Evolutionary conservation across 2,329 filamentous ascomycete species (phyloP).

Genomic region (Diaporthe sp.): DNA sequence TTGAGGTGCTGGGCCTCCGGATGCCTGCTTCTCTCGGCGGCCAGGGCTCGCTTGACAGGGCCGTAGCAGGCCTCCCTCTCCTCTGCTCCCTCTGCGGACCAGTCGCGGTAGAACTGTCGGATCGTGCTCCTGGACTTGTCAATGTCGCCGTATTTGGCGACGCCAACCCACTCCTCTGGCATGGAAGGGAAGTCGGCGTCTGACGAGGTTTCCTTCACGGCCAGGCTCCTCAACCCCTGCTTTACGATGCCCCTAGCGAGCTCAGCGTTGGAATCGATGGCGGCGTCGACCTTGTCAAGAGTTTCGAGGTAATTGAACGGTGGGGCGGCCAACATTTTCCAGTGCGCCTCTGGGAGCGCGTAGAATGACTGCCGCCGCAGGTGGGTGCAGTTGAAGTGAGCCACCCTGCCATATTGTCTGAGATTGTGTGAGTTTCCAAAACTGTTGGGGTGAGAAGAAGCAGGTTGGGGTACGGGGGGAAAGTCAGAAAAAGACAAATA

Average conservation of each 20-base stretch:
- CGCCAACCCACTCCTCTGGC: slow-evolving; percentile 74
- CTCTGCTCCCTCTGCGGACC: slow-evolving; percentile 79
- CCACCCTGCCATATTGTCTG: slow-evolving; percentile 85
- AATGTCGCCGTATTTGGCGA: slow-evolving; percentile 78
- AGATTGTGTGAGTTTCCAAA: slow-evolving; percentile 34
- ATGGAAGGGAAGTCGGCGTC: slow-evolving; percentile 56
- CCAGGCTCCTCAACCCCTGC: slow-evolving; percentile 76
- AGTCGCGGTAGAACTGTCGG: slow-evolving; percentile 94
- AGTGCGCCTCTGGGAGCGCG: slow-evolving; percentile 84
- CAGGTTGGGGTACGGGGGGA: too few species aligned
- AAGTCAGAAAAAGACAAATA: not conserved
- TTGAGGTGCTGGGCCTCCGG: slow-evolving; percentile 53
- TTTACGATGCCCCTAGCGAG: slow-evolving; percentile 82
- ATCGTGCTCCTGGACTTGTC: slow-evolving; percentile 94
- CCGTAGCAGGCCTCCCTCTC: slow-evolving; percentile 84
- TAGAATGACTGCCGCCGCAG: slow-evolving; percentile 93
- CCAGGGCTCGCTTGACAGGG: slow-evolving; percentile 76
- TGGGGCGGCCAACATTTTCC: slow-evolving; percentile 81
- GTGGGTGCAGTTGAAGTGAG: slow-evolving; percentile 92
- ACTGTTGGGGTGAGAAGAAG: not conserved
- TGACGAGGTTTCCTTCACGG: slow-evolving; percentile 50
- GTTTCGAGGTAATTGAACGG: slow-evolving; percentile 87
- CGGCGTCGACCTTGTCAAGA: slow-evolving; percentile 82
- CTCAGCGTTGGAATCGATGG: slow-evolving; percentile 88
- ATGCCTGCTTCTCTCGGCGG: slow-evolving; percentile 53